Evolutionary conservation across 2,329 filamentous ascomycete species (phyloP), one percentile per base, ranked within the genome.

Genomic region (Fusarium brevicatenulatum): DNA sequence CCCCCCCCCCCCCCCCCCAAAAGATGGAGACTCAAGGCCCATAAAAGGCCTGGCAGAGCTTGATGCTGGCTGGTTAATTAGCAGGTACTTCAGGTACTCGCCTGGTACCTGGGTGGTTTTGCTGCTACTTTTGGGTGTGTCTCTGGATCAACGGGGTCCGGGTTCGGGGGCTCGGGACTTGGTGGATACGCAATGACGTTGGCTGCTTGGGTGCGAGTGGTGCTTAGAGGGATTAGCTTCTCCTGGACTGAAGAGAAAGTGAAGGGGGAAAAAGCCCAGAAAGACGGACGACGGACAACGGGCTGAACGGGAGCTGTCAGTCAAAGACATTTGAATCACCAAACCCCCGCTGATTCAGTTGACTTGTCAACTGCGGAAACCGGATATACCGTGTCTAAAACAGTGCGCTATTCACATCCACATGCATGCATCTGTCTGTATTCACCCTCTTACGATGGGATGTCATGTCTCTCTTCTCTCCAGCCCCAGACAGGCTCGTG

Each of bases 161-260:
- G 76, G 63, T 76, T 78, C 77, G 77, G 75, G 75, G 77, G 62
- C 72, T 78, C 77, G 76, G 78, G 72, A 74, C 66, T 52, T 49
- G 59, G 78, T 78, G 78, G 78, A 66, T 73, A 75, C 70, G 68
- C 66, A 73, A 79, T 79, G 78, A 79, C 78, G 78, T 78, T 75
- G 71, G 63, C 61, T 71, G 63, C 55, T 57, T 57, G 42, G 23
- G 23, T 47, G 39, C 52, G 57, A 66, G 54, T 62, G 43, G 28
- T 52, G 32, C 64, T 66, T 18, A 49, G 61, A 59, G 58, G 52
- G 42, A 42, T 50, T 57, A 44, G 40, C 54, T 62, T 59, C 63
- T 68, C 63, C 65, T 68, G 55, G 62, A 44, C 18, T 47, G 21
- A 34, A 50, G 30, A 34, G 47, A 18, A 16, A 34, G 30, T 7